Evolutionary conservation across 495 filamentous ascomycete genomes (phyloP), one percentile per base, ranked within the genome.

Genomic region (Hamigera avellanea): DNA sequence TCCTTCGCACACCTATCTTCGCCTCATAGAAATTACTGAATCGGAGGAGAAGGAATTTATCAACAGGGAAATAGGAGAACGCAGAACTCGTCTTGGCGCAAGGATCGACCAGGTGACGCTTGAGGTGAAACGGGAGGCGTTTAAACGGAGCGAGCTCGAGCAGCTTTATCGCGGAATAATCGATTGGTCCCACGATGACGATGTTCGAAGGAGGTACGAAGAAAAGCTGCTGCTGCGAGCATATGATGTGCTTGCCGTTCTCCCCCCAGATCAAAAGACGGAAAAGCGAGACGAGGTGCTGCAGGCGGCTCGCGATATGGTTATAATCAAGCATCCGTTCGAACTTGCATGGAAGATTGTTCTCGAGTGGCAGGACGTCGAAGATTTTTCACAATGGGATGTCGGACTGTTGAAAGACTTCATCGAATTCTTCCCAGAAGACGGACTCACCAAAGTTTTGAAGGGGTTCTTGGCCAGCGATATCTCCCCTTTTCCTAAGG

Each of bases 311-410:
- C 73, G 77, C 31, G 91, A 86, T 38, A 86, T 96, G 78, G 89
- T 98, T 33, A 88, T 95, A 43, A 83, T 98, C 52, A 87, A 89
- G 43, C 86, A 95, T 51, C 86, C 86, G 1, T 95, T 82, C 57
- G 74, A 81, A 39, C 64, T 93, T 15, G 91, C 91, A 2, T 98
- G 91, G 91, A 78, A 80, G 38, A 81, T 94, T 42, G 73, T 79
- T 19, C 67, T 98, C 27, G 84, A 95, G 49, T 95, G 91, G 85
- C 72, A 80, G 44, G 85, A 94, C 57, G 62, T 78, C 27, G 75
- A 86, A 44, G 71, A 69, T 19, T 70, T 83, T 41, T 66, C 62
- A 1, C 67, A 87, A 17, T 81, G 79, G 67, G 88, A 96, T 49
- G 67, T 72, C 39, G 70, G 72, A 23, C 60, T 89, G 26, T 62